Evolutionary conservation across 192 early-diverging fungal species (phyloP).

Genomic region (Rhizophagus clarus): DNA sequence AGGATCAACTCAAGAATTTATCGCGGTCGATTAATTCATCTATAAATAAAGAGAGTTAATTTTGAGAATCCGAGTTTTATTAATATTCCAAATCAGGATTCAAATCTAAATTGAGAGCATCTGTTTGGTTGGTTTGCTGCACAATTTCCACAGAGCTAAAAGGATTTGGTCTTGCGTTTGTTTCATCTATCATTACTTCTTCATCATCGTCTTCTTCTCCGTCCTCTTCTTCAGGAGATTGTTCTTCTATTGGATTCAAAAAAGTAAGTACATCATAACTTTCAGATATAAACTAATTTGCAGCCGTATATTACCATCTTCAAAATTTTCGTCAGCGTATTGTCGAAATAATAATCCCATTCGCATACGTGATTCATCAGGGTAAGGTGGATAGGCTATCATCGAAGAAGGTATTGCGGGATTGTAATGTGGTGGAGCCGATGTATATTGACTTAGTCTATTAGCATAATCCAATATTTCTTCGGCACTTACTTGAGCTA

Average conservation of each 20-base stretch:
- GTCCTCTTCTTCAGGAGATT: constrained; percentile 36
- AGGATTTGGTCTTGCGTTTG: constrained; percentile 19
- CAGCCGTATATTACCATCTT: constrained; percentile 34
- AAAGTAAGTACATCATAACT: background rate
- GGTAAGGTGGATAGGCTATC: constrained; percentile 44
- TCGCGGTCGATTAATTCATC: too few species aligned
- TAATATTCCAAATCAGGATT: constrained; percentile 42
- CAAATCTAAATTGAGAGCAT: constrained; percentile 44
- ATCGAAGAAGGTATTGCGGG: constrained; percentile 29
- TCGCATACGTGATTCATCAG: constrained; percentile 48
- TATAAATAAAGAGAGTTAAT: too few species aligned
- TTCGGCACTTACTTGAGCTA: constrained; percentile 36
- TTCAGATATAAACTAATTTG: constrained; percentile 22
- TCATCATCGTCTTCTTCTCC: constrained; percentile 21
- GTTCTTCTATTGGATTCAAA: constrained; percentile 25
- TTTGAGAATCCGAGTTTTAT: too few species aligned
- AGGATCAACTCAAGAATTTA: too few species aligned
- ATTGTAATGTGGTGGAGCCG: constrained; percentile 46
- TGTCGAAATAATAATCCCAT: constrained; percentile 45
- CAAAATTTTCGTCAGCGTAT: constrained; percentile 24
- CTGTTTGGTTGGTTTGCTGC: background rate
- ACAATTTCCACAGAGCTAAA: background rate
- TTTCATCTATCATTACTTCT: background rate
- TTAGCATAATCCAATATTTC: constrained; percentile 49
- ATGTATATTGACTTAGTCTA: constrained; percentile 48